phyloP scores from a whole-genome alignment of 2,329 filamentous ascomycete species.

The Aureobasidium sp. region DNA sequence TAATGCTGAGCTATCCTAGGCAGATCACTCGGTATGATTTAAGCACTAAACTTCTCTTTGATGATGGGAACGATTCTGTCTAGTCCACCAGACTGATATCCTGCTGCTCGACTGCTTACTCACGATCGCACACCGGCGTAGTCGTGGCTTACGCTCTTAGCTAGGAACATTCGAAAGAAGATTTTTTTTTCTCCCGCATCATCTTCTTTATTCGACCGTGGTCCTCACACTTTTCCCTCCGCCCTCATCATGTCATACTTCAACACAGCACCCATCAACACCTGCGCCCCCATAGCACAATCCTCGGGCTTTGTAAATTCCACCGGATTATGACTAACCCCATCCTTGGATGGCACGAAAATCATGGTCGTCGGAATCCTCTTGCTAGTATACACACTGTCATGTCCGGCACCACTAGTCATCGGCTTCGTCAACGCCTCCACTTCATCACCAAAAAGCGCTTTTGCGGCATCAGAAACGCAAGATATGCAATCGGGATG shows the following conservation, averaged over 20 bases:
- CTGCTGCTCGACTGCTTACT: too few relatives aligned
- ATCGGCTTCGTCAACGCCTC: slow-evolving; percentile 45
- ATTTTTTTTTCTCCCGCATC: too few relatives aligned
- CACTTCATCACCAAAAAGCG: slow-evolving; percentile 46
- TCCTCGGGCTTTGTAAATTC: slow-evolving; percentile 42
- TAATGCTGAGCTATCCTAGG: too few relatives aligned
- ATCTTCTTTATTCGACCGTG: not conserved
- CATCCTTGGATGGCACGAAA: slow-evolving; percentile 42
- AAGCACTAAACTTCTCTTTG: too few relatives aligned
- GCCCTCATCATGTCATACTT: slow-evolving; percentile 42
- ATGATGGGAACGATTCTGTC: too few relatives aligned
- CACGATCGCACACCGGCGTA: too few relatives aligned
- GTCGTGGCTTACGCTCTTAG: too few relatives aligned
- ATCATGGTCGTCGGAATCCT: slow-evolving; percentile 44
- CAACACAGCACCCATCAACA: slow-evolving; percentile 45
- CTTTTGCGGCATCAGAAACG: slow-evolving; percentile 53
- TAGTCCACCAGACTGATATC: too few relatives aligned
- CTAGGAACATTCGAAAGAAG: too few relatives aligned
- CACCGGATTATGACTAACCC: slow-evolving; percentile 42
- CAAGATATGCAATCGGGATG: slow-evolving; percentile 60
- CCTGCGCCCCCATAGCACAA: slow-evolving; percentile 42
- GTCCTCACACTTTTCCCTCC: slow-evolving; percentile 21
- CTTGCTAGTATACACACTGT: slow-evolving; percentile 42
- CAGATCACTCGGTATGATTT: too few relatives aligned
- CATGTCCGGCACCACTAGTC: slow-evolving; percentile 59